A percentile compares a stretch with the other conserved stretches of the same genome.
Evolutionary conservation across 331 rosid species (phyloP).

Genomic region (Quercus phellos): DNA sequence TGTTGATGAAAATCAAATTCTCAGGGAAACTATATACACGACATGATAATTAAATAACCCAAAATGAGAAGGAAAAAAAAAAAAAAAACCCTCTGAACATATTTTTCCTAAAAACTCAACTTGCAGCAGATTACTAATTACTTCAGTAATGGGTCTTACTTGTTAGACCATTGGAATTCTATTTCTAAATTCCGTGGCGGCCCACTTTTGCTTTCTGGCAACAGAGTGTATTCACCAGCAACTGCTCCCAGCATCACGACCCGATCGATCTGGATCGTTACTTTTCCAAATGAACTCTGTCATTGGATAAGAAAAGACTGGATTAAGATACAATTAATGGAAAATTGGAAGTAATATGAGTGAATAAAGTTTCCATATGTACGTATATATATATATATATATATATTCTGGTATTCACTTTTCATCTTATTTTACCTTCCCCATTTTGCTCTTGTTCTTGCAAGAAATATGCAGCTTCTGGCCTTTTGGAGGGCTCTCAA

Average conservation of each 20-base stretch:
- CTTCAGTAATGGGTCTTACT: constrained; percentile 30
- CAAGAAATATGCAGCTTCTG: constrained; percentile 97
- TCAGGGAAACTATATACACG: constrained; percentile 50
- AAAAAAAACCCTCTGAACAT: constrained; percentile 14
- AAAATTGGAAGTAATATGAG: background rate
- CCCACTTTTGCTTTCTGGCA: constrained; percentile 92
- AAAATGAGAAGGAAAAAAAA: constrained; percentile 16
- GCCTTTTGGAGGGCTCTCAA: constrained; percentile 99
- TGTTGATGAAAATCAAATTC: constrained; percentile 36
- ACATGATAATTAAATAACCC: constrained; percentile 42
- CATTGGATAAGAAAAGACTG: constrained; percentile 16
- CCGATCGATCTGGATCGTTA: constrained; percentile 91
- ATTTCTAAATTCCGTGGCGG: constrained; percentile 90
- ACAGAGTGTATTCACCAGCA: constrained; percentile 85
- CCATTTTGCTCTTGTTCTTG: constrained; percentile 99
- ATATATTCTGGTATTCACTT: background rate
- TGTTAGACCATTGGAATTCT: constrained; percentile 98
- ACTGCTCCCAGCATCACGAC: constrained; percentile 98
- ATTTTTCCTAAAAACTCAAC: constrained; percentile 19
- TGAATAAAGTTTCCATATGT: background rate
- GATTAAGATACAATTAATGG: background rate
- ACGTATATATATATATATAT: too few species aligned
- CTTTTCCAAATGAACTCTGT: constrained; percentile 97
- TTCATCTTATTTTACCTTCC: constrained; percentile 55
- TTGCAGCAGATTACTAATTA: constrained; percentile 6